These are phyloP conservation scores for Malassezia globosa DNA, from an alignment of 1,284 basidiomycete genomes.

Conservation along the genomic window DNA sequence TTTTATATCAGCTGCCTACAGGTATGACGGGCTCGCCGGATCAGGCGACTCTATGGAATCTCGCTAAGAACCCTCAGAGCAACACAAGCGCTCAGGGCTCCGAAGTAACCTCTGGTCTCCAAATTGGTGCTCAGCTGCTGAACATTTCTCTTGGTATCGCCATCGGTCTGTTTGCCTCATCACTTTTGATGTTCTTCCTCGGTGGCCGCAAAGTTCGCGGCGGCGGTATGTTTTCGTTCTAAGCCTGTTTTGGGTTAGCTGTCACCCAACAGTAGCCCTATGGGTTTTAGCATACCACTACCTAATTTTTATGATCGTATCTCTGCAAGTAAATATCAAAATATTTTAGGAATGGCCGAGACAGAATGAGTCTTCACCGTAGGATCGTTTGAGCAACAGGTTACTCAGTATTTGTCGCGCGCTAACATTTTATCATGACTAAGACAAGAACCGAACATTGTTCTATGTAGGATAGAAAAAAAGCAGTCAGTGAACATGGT, in stretches of 20 bases:
- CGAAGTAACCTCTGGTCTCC: slow-evolving; percentile 21
- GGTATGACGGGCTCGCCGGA: slow-evolving; percentile 52
- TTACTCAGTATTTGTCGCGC: too few relatives aligned
- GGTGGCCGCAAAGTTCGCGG: slow-evolving; percentile 33
- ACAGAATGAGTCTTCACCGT: too few relatives aligned
- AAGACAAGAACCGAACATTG: too few relatives aligned
- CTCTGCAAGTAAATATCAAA: not conserved
- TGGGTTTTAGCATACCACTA: too few relatives aligned
- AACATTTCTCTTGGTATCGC: slow-evolving; percentile 43
- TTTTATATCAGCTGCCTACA: slow-evolving; percentile 75
- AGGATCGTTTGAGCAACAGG: too few relatives aligned
- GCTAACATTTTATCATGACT: too few relatives aligned
- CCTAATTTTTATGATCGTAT: too few relatives aligned
- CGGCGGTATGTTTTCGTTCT: slow-evolving; percentile 39
- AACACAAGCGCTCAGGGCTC: not conserved
- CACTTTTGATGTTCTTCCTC: slow-evolving; percentile 35
- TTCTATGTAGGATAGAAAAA: too few relatives aligned
- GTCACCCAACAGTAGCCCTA: too few relatives aligned
- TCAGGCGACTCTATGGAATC: not conserved
- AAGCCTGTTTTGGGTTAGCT: too few relatives aligned
- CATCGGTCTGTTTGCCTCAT: slow-evolving; percentile 41
- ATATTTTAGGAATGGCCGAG: too few relatives aligned
- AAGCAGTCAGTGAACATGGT: too few relatives aligned
- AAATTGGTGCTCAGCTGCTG: slow-evolving; percentile 26
- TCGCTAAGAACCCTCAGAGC: not conserved